Percentiles rank a stretch among this genome's conserved stretches.
Conservation (phyloP, 2,329 filamentous ascomycete species). For the Diplodia scrobiculata region DNA sequence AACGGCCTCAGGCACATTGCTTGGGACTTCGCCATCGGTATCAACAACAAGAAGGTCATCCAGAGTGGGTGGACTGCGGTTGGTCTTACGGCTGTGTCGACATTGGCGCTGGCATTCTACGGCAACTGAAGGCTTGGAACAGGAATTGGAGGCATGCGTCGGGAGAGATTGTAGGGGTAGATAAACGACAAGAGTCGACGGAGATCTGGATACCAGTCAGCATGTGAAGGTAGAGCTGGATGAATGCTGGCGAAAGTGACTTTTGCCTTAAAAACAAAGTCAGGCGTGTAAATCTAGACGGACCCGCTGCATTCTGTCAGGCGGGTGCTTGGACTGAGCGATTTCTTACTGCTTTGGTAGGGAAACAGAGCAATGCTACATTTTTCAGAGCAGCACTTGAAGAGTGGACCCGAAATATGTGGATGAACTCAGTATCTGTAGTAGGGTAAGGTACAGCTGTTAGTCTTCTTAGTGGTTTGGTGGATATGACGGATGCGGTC, state of each 20-base stretch:
- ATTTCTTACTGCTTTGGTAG: background rate
- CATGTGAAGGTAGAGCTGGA: background rate
- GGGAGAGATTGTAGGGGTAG: background rate
- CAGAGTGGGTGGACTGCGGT: slow-evolving; percentile 66
- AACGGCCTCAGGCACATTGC: slow-evolving; percentile 72
- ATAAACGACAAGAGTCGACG: background rate
- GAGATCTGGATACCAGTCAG: background rate
- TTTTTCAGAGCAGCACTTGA: background rate
- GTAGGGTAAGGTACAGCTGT: background rate
- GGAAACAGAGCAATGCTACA: slow-evolving; percentile 14
- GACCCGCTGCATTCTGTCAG: background rate
- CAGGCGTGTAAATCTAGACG: slow-evolving; percentile 13
- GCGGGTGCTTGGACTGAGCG: background rate
- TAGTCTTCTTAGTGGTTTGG: background rate
- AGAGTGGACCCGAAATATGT: background rate
- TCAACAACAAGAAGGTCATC: slow-evolving; percentile 66
- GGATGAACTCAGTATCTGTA: background rate
- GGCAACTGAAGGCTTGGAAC: slow-evolving; percentile 1
- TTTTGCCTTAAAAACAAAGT: background rate
- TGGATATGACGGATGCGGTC: background rate
- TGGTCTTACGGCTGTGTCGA: slow-evolving; percentile 54
- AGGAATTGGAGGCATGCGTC: background rate
- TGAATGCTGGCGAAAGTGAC: background rate
- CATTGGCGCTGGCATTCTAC: slow-evolving; percentile 24
- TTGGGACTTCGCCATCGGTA: slow-evolving; percentile 66